Percentiles rank a stretch among this genome's conserved stretches.
Evolutionary conservation across 179 eudicot genomes (phyloP).

Genomic region (Pouteria campechiana): DNA sequence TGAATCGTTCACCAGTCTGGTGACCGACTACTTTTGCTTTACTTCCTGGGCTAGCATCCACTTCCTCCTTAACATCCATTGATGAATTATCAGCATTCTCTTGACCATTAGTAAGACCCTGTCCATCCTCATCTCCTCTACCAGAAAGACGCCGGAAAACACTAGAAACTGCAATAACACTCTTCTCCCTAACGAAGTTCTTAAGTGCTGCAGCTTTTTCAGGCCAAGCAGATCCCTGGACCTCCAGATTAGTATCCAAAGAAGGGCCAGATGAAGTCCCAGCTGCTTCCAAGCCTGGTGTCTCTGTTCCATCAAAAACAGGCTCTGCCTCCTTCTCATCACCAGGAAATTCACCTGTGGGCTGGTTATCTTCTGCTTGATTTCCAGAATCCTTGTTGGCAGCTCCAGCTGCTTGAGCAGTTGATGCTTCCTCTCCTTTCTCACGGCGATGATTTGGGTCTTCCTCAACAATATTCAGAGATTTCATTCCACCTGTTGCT

Average conservation of each 20-base stretch:
- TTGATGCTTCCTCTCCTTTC: no score
- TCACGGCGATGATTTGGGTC: no score
- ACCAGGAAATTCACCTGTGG: slow-evolving; percentile 8
- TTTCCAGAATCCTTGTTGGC: slow-evolving; percentile 5
- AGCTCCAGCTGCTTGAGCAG: no score
- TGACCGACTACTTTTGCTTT: slow-evolving; percentile 14
- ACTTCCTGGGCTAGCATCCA: slow-evolving; percentile 7
- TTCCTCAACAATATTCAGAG: no score
- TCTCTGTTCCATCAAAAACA: slow-evolving; percentile 41
- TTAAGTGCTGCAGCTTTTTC: slow-evolving; percentile 27
- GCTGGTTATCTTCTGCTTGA: slow-evolving; percentile 4
- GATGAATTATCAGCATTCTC: slow-evolving; percentile 9
- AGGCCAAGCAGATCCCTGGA: slow-evolving; percentile 23
- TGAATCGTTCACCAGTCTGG: slow-evolving; percentile 14
- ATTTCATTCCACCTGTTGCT: no score
- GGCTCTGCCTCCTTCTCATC: slow-evolving; percentile 22
- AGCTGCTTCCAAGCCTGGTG: slow-evolving; percentile 29
- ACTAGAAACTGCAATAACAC: slow-evolving; percentile 28
- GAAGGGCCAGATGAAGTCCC: slow-evolving; percentile 14
- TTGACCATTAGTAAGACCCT: slow-evolving; percentile 11
- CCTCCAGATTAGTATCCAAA: slow-evolving; percentile 8
- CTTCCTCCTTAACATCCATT: slow-evolving; percentile 3
- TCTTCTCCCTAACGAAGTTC: slow-evolving; percentile 26
- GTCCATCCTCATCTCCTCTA: slow-evolving; percentile 18
- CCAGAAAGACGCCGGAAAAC: slow-evolving; percentile 36